Base-by-base conservation (phyloP, 352 stramenopile genomes). In the Globisporangium canariense region DNA sequence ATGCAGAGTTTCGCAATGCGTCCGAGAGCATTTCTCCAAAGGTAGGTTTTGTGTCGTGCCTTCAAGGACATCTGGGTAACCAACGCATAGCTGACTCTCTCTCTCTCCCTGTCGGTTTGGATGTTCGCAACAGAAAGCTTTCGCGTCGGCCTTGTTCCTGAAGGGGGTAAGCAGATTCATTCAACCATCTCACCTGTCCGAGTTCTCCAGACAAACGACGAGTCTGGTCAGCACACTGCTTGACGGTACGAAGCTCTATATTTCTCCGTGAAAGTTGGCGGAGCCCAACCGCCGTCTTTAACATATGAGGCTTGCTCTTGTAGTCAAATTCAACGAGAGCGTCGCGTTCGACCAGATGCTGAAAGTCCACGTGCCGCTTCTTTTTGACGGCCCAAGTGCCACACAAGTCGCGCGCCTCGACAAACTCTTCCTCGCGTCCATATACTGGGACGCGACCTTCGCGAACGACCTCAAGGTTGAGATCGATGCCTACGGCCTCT, bases 381-480 rank as follows among this genome's bases (percentile, higher is more conserved):
- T 91, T 1, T 89, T 89, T 62, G 74, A 76, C 47, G 51, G 61
- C 10, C 64, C 67, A 10, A 58, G 62, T 45, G 46, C 58, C 18
- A 62, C 46, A 18, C 75, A 77, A 62, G 65, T 87, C 13, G 60
- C 68, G 49, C 73, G 60, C 13, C 51, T 88, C 22, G 64, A 84
- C 8, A 68, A 59, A 16, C 46, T 92, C 9, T 81, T 92, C 41
- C 16, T 59, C 0, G 53, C 49, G 11, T 60, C 36, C 3, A 66
- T 84, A 36, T 86, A 76, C 57, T 69, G 58, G 50, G 77, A 91
- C 36, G 4, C 53, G 9, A 36, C 60, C 22, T 88, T 90, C 62
- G 62, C 79, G 7, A 67, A 82, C 38, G 72, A 81, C 14, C 69
- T 93, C 25, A 86, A 77, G 46, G 5, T 90, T 2, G 81, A 93